Evolutionary conservation across 768 basidiomycete species (phyloP), one percentile per base, ranked within the genome.

Genomic region (Astraeus odoratus): DNA sequence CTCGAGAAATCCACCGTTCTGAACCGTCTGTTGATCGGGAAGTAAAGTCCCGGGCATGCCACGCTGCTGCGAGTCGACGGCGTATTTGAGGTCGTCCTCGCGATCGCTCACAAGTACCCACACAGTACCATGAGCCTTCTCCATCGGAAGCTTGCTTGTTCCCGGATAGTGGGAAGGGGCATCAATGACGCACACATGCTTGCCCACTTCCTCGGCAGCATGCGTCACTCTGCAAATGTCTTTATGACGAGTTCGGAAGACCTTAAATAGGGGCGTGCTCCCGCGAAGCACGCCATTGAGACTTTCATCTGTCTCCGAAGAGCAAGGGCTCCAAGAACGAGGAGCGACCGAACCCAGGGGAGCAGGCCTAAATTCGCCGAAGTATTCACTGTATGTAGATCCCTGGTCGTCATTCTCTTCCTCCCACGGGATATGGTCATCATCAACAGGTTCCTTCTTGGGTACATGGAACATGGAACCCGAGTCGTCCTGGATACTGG

Each of bases 211-310:
- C 30, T 50, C 56, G n/a, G 63, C 63, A 4, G 51, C 60, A 37
- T 40, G 60, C 37, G 42, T 52, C 15, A 64, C 39, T 25, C 44
- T 44, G 13, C 60, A 52, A 12, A 64, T 47, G 22, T 64, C 64
- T 42, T 53, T 49, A 9, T 51, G 42, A 16, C 64, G 62, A 3
- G 61, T 64, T 10, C 64, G 52, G 35, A 66, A 64, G 9, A 66
- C 57, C 23, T 61, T 63, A 49, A 64, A 66, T 10, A 66, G 39
- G 24, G 63, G 63, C 5, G 64, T 66, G 29, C 64, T 64, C 10
- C 48, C 54, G 25, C 53, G 57, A 18, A 64, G 51, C 8, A 48
- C 60, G 24, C 57, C 52, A 24, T 54, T 46, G 12, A 64, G 52
- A 36, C 49, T 59, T 31, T 54, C 35, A 8, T 64, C 62, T 24